Conservation (phyloP, 2,329 filamentous ascomycete species). For the Diaporthe sp. region DNA sequence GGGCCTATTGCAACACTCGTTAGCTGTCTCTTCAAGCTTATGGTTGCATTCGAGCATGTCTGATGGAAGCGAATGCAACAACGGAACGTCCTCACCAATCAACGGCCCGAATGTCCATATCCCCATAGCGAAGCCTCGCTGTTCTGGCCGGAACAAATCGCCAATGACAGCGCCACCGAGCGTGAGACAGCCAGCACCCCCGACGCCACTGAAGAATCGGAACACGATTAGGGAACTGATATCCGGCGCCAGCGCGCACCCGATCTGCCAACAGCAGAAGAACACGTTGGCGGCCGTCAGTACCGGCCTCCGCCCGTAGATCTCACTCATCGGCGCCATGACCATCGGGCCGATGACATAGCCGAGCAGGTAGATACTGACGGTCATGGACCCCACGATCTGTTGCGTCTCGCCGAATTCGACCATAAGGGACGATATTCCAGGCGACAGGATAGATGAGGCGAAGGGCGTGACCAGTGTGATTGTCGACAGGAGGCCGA, state of each 20-base stretch:
- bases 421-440: constrained; percentile 55
- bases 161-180: constrained; percentile 67
- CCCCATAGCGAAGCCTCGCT: constrained; percentile 62
- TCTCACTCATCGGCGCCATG: constrained; percentile 70
- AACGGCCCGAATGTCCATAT: constrained; percentile 62
- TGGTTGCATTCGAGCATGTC: not conserved
- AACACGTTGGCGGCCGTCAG: constrained; percentile 69
- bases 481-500: constrained; percentile 68
- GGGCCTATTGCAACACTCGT: constrained; percentile 48
- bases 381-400: constrained; percentile 64
- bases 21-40: not conserved
- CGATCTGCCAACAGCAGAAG: constrained; percentile 74
- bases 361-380: constrained; percentile 72
- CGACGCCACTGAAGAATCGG: constrained; percentile 70
- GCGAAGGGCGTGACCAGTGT: constrained; percentile 76
- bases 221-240: constrained; percentile 69
- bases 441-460: constrained; percentile 70
- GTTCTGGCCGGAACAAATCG: constrained; percentile 63
- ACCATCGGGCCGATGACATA: constrained; percentile 70
- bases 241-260: constrained; percentile 70
- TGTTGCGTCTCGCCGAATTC: constrained; percentile 59
- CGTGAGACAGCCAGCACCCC: constrained; percentile 67
- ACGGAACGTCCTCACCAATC: constrained; percentile 46
- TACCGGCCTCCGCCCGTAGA: constrained; percentile 72
- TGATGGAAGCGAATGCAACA: not conserved